phyloP scores from a whole-genome alignment of 2,329 filamentous ascomycete genomes.

The Aureobasidium musti region DNA sequence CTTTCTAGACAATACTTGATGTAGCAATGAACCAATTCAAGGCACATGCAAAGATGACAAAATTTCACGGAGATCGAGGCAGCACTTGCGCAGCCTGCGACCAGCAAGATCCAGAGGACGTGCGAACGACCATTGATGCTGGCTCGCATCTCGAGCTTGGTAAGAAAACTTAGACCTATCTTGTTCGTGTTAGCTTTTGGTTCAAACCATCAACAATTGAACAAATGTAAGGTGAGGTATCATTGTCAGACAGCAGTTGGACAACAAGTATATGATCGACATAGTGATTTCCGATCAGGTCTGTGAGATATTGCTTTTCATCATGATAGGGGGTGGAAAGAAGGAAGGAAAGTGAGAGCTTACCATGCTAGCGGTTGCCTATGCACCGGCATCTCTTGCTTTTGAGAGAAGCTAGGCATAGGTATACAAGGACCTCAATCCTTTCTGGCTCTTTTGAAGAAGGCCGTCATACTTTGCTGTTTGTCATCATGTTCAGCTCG shows the following conservation, averaged over 20 bases:
- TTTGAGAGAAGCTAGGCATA: background rate
- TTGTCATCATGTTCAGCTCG: constrained; percentile 72
- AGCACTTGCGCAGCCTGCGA: background rate
- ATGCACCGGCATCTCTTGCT: constrained; percentile 4
- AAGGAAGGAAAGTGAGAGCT: constrained; percentile 33
- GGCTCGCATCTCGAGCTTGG: no score
- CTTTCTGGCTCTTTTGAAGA: constrained; percentile 66
- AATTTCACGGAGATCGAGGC: background rate
- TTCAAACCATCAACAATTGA: background rate
- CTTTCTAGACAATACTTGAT: background rate
- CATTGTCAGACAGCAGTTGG: constrained; percentile 78
- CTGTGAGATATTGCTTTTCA: constrained; percentile 69
- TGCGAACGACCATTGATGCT: background rate
- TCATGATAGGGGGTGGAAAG: constrained; percentile 46
- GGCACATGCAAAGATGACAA: background rate
- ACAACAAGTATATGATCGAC: constrained; percentile 66
- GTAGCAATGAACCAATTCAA: background rate
- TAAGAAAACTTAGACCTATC: constrained; percentile 8
- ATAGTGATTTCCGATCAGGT: constrained; percentile 76
- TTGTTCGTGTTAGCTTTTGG: constrained; percentile 23
- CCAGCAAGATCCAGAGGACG: no score
- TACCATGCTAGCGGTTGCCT: constrained; percentile 33
- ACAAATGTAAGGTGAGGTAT: constrained; percentile 5
- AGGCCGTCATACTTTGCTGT: constrained; percentile 74
- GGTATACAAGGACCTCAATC: constrained; percentile 36